Conservation (phyloP, 2,329 filamentous ascomycete genomes). For the Aspergillus floridensis region DNA sequence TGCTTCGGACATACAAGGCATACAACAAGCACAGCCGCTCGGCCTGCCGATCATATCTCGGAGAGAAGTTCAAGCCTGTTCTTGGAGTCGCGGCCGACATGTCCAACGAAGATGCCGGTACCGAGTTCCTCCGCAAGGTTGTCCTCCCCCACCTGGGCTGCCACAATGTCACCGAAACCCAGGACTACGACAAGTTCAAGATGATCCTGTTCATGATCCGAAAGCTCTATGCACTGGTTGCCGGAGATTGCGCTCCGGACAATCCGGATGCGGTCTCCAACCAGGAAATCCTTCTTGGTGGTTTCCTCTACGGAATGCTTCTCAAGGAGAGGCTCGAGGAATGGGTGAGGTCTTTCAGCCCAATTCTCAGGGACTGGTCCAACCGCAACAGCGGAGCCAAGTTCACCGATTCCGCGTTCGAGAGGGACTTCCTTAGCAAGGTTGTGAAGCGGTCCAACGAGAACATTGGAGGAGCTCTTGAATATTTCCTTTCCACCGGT, state of each 20-base stretch:
- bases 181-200: conserved; percentile 90
- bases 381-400: conserved; percentile 51
- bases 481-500: conserved; percentile 95
- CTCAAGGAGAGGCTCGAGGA: conserved; percentile 93
- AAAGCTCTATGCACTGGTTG: conserved; percentile 89
- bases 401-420: conserved; percentile 75
- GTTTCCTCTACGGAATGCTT: conserved; percentile 92
- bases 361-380: conserved; percentile 55
- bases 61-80: conserved; percentile 85
- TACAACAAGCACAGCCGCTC: conserved; percentile 80
- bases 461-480: conserved; percentile 79
- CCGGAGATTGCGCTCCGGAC: conserved; percentile 87
- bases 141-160: conserved; percentile 90
- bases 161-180: conserved; percentile 74
- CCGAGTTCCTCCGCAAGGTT: conserved; percentile 84
- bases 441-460: conserved; percentile 82
- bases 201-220: conserved; percentile 94
- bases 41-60: conserved; percentile 81
- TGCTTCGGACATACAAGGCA: conserved; percentile 88
- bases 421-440: conserved; percentile 72
- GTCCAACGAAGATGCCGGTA: conserved; percentile 83
- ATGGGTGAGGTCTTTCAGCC: conserved; percentile 67
- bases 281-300: conserved; percentile 89
- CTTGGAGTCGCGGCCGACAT: conserved; percentile 80
- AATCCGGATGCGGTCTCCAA: conserved; percentile 97